phyloP scores from a whole-genome alignment of 2,329 filamentous ascomycete species.

The Arthrocladium fulminans region DNA sequence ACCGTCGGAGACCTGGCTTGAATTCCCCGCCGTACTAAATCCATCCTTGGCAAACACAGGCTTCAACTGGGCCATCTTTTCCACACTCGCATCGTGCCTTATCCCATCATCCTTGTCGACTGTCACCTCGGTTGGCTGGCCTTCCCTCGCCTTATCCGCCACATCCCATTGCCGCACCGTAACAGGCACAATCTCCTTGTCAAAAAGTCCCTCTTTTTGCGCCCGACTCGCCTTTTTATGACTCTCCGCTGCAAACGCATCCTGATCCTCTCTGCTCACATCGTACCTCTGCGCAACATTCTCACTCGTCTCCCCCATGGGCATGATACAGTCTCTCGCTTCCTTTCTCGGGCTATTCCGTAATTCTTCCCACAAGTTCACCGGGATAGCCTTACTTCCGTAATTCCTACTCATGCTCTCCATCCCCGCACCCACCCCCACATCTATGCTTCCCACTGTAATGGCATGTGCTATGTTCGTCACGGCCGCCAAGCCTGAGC shows the following conservation, averaged over 20 bases:
- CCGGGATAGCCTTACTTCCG: slow-evolving; percentile 72
- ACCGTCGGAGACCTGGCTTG: slow-evolving; percentile 76
- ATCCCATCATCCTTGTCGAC: slow-evolving; percentile 79
- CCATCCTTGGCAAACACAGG: slow-evolving; percentile 73
- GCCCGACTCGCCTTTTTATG: slow-evolving; percentile 67
- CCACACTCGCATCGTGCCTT: slow-evolving; percentile 55
- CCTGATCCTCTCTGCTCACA: slow-evolving; percentile 66
- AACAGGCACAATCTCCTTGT: slow-evolving; percentile 71
- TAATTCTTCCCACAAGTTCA: slow-evolving; percentile 67
- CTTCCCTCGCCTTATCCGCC: slow-evolving; percentile 50
- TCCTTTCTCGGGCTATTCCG: slow-evolving; percentile 56
- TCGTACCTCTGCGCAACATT: slow-evolving; percentile 74
- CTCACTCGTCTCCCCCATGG: slow-evolving; percentile 84
- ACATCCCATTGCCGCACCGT: slow-evolving; percentile 58
- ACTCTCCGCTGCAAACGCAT: slow-evolving; percentile 67
- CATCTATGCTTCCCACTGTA: slow-evolving; percentile 60
- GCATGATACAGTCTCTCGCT: slow-evolving; percentile 80
- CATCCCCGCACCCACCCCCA: slow-evolving; percentile 80
- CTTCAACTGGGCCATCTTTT: slow-evolving; percentile 70
- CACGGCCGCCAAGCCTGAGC: slow-evolving; percentile 67
- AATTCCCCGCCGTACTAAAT: slow-evolving; percentile 75
- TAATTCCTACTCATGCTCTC: slow-evolving; percentile 96
- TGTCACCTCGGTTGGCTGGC: slow-evolving; percentile 49
- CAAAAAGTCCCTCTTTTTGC: slow-evolving; percentile 60
- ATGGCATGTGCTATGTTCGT: slow-evolving; percentile 67